Conservation (phyloP, 78 protist species). For the Isochrysis galbana region DNA sequence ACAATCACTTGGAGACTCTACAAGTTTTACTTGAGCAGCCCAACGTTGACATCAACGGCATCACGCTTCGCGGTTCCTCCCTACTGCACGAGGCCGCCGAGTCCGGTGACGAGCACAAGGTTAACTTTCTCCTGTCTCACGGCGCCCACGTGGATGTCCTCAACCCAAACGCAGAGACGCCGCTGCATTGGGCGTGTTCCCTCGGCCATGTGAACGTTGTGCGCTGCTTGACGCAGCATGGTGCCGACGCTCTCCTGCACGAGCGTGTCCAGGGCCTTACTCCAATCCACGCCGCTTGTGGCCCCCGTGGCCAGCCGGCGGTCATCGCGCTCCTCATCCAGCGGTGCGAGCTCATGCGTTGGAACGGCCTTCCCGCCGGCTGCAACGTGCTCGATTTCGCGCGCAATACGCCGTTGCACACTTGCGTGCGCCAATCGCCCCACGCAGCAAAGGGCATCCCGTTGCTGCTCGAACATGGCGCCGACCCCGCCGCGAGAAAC, state of each 20-base stretch:
- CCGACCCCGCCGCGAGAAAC: background rate
- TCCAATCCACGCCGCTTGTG: slow-evolving; percentile 24
- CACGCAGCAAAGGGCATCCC: background rate
- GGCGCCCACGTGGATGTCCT: background rate
- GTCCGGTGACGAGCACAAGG: background rate
- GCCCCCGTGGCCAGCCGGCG: background rate
- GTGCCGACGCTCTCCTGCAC: background rate
- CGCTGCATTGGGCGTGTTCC: slow-evolving; percentile 10
- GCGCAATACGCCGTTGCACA: slow-evolving; percentile 9
- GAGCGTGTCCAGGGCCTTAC: background rate
- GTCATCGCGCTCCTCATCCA: slow-evolving; percentile 5
- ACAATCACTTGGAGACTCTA: background rate
- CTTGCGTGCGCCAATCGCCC: background rate
- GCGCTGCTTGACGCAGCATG: background rate
- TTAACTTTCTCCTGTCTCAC: background rate
- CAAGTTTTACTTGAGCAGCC: background rate
- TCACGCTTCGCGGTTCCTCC: background rate
- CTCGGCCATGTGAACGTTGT: background rate
- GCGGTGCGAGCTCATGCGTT: background rate
- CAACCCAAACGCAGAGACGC: slow-evolving; percentile 32
- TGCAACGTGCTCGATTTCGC: background rate
- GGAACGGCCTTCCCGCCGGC: background rate
- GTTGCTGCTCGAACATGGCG: background rate
- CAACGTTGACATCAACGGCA: background rate
- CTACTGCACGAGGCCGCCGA: slow-evolving; percentile 5